phyloP scores from a whole-genome alignment of 2,329 filamentous ascomycete genomes.

The Pleoardoris graminearum region DNA sequence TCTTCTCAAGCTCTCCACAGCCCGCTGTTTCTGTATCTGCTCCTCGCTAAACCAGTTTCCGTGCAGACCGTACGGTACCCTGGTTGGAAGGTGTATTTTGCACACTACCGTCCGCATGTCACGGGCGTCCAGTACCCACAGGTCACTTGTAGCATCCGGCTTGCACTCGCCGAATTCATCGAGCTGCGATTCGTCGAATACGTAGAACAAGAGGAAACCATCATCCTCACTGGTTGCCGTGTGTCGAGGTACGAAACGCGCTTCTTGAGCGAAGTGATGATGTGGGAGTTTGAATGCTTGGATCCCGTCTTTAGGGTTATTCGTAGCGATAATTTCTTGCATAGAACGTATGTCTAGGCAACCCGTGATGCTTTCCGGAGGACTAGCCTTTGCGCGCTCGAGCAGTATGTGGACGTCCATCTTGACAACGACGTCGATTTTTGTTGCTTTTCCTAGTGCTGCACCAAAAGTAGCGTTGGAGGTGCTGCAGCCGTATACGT shows the following conservation, averaged over 20 bases:
- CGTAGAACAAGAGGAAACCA: constrained; percentile 69
- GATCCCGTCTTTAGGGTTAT: constrained; percentile 57
- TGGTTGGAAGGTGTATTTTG: constrained; percentile 62
- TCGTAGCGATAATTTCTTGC: constrained; percentile 54
- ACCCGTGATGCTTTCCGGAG: constrained; percentile 58
- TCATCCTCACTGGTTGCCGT: constrained; percentile 59
- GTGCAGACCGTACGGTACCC: constrained; percentile 70
- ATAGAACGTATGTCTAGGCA: constrained; percentile 64
- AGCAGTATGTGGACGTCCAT: constrained; percentile 61
- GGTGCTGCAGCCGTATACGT: constrained; percentile 70
- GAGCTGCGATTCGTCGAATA: constrained; percentile 70
- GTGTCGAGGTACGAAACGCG: constrained; percentile 61
- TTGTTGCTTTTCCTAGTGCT: constrained; percentile 65
- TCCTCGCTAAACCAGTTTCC: constrained; percentile 46
- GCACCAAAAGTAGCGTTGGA: constrained; percentile 60
- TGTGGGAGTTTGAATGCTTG: constrained; percentile 64
- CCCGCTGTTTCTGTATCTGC: constrained; percentile 37
- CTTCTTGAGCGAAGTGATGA: constrained; percentile 68
- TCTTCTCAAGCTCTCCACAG: constrained; percentile 26
- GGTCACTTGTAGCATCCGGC: constrained; percentile 55
- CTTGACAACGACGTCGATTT: constrained; percentile 68
- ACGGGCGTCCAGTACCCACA: constrained; percentile 70
- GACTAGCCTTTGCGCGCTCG: constrained; percentile 51
- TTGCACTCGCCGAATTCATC: constrained; percentile 54
- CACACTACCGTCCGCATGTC: constrained; percentile 65